Evolutionary conservation across 2,329 filamentous ascomycete genomes (phyloP), one percentile per base, ranked within the genome.

Genomic region (Beauveria brongniartii): DNA sequence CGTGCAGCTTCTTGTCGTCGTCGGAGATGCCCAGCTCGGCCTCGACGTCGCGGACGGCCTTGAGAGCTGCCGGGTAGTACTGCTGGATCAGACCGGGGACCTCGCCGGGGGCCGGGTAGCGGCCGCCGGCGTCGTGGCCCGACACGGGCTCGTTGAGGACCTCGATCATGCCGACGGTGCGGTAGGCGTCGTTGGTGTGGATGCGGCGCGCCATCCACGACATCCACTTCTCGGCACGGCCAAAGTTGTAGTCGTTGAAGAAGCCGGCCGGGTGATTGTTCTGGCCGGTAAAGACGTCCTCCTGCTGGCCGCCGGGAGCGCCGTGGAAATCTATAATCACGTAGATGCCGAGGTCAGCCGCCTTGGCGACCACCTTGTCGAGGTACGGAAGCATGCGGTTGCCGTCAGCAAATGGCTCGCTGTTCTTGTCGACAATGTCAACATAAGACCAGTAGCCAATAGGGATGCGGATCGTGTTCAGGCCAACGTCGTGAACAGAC

Each of bases 91-190:
- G 53, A 16, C 63, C 63, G 12, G 67, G 66, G 20, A 59, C 64
- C 56, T 69, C 34, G 10, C 66, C 67, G 30, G 66, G 66, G 26
- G 66, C 66, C 2, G 67, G 67, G 55, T 67, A 69, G 24, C 66
- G 66, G 54, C 37, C 37, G 26, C 26, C 37, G 51, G 26, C 54
- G 50, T 67, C 65, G 54, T 67, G 66, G 18, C 48, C 55, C 4
- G 65, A 75, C 24, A 78, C 68, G 18, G 81, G 82, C 69, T 84
- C 82, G 69, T 85, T 85, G 64, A 84, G 72, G 10, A 86, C 73
- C 67, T 82, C 78, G 16, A 86, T 70, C 78, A 82, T 85, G 20
- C 83, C 82, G 30, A 85, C 82, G 43, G 79, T 83, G 46, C 78
- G 72, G 67, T 82, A 83, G 51, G 76, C 75, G 6, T 70, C 61